Base-by-base conservation (phyloP, 1,284 basidiomycete species). In the Golubevia pallescens region DNA sequence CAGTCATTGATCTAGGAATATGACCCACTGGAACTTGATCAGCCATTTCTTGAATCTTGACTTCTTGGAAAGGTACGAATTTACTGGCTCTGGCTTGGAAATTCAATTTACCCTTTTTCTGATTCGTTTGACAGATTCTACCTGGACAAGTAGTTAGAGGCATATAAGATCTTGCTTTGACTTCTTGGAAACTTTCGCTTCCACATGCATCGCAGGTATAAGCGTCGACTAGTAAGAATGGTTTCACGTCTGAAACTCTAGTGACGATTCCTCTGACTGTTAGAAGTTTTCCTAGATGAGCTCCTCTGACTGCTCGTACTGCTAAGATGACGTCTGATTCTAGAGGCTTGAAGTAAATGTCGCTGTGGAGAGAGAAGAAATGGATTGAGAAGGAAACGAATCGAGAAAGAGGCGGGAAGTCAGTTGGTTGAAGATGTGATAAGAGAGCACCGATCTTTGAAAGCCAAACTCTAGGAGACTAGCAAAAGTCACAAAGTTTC, bases 1-100 rank as follows among this genome's bases (percentile, higher is more conserved):
- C 87, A 0, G 95, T 95, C 97, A 98, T 99, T 1, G 95, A 95
- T 48, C 97, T 92, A 34, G 97, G 97, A 68, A 99, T 99, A 86
- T 99, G 97, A 2, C 97, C 97, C 48, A 99, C 95, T 21, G 97
- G 97, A 0, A 99, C 97, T 91, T 99, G 97, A 83, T 99, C 97
- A 23, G 97, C 93, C 96, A 99, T 97, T 87, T 99, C 97, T 86
- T 99, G 97, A 58, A 99, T 94, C 87, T 97, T 97, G 73, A 97
- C 91, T 86, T 99, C 97, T 85, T 99, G 97, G 89, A 99, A 99
- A 0, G 96, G 94, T 78, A 93, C 93, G 87, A 99, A 99, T 67
- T 97, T 92, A 87, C 93, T 94, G 20, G 97, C 97, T 42, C 97
- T 90, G 2, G 96, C 97, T 87, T 99, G 97, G 93, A 98, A 97